Evolutionary conservation across 768 basidiomycete genomes (phyloP).

Genomic region (Auricularia sp.): DNA sequence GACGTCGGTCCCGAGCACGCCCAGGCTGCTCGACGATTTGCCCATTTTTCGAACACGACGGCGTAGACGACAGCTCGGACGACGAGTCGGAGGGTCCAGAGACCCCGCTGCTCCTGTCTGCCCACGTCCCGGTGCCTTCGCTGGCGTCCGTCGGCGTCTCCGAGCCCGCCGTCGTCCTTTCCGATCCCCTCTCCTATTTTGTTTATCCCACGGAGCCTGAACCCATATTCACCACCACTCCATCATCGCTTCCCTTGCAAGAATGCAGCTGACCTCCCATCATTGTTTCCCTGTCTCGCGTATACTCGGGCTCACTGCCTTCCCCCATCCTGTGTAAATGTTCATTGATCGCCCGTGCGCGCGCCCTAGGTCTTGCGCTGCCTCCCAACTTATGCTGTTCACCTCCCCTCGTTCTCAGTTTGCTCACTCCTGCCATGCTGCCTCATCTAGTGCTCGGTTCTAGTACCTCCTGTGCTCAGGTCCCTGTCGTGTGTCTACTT

Average conservation of each 20-base stretch:
- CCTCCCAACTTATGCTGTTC: background rate
- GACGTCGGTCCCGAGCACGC: background rate
- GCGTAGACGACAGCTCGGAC: slow-evolving; percentile 35
- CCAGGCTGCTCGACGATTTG: slow-evolving; percentile 50
- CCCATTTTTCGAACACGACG: slow-evolving; percentile 64
- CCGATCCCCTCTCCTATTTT: slow-evolving; percentile 3
- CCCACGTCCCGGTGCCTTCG: slow-evolving; percentile 4
- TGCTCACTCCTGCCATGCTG: background rate
- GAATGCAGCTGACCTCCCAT: background rate
- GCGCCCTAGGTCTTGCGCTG: background rate
- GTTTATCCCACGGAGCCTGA: slow-evolving; percentile 4
- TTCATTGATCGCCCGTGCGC: background rate
- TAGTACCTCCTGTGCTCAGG: too few relatives aligned
- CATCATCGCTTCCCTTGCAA: slow-evolving; percentile 1
- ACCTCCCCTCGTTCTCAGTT: background rate
- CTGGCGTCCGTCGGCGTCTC: background rate
- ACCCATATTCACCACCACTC: background rate
- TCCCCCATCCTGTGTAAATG: background rate
- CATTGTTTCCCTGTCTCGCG: background rate
- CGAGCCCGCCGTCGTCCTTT: background rate
- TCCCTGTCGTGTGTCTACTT: too few relatives aligned
- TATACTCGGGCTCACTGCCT: background rate
- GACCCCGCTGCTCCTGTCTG: slow-evolving; percentile 26
- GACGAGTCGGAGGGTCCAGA: slow-evolving; percentile 53
- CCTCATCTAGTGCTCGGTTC: background rate